These are phyloP conservation scores for Oenanthe sinensis DNA, from an alignment of 129 eudicot genomes.

Conservation along the genomic window DNA sequence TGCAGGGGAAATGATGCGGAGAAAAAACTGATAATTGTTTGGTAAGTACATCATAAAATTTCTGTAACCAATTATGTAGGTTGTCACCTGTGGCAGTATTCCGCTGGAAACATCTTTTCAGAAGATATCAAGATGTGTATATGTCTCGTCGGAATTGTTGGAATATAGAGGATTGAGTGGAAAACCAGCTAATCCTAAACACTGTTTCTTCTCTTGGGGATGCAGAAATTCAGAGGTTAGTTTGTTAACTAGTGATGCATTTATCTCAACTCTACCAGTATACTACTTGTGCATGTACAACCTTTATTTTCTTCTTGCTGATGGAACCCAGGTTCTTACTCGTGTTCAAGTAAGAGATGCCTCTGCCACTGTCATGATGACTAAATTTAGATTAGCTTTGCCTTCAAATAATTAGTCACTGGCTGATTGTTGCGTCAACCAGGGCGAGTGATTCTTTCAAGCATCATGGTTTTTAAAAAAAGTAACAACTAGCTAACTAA, in stretches of 20 bases:
- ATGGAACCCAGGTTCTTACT: too few relatives aligned
- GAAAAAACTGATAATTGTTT: background rate
- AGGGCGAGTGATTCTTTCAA: too few relatives aligned
- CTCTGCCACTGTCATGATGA: too few relatives aligned
- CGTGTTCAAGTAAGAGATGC: too few relatives aligned
- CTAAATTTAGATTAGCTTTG: too few relatives aligned
- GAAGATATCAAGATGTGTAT: constrained; percentile 72
- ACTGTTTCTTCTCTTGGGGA: constrained; percentile 82
- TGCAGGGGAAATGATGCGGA: too few relatives aligned
- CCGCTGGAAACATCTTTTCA: constrained; percentile 92
- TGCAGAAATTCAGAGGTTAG: constrained; percentile 86
- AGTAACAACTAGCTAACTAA: too few relatives aligned
- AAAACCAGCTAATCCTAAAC: constrained; percentile 72
- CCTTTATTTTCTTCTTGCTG: background rate
- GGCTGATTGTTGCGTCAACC: too few relatives aligned
- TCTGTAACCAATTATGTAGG: constrained; percentile 24
- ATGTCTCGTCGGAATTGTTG: constrained; percentile 72
- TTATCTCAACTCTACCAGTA: background rate
- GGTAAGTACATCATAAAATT: background rate
- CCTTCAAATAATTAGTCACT: too few relatives aligned
- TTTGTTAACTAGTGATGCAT: background rate
- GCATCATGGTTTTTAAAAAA: too few relatives aligned
- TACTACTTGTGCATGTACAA: background rate
- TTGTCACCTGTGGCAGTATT: constrained; percentile 93
- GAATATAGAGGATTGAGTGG: constrained; percentile 91